These are phyloP conservation scores for Pseudonitzschia multistriata DNA, from an alignment of 108 stramenopile species.

Conservation along the genomic window DNA sequence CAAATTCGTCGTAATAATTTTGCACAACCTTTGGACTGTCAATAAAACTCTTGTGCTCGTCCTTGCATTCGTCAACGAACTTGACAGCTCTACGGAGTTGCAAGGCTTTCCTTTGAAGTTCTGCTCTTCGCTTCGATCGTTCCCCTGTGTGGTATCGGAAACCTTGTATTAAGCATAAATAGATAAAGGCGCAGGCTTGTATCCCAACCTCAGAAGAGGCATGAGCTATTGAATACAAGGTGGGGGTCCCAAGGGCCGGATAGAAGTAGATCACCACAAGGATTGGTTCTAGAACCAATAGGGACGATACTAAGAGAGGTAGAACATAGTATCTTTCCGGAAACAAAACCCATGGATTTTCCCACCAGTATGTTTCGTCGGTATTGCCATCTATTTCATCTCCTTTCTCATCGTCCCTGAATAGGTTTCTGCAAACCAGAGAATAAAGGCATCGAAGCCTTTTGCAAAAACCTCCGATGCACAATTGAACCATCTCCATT, in stretches of 20 bases:
- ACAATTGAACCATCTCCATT: conserved; percentile 35
- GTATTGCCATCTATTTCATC: background rate
- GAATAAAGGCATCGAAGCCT: background rate
- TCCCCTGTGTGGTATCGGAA: conserved; percentile 78
- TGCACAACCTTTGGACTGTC: conserved; percentile 20
- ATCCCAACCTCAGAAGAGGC: conserved; percentile 66
- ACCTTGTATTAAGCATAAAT: conserved; percentile 73
- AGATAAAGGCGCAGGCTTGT: conserved; percentile 67
- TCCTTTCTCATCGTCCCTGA: conserved; percentile 4
- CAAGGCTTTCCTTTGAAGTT: conserved; percentile 63
- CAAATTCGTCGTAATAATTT: conserved; percentile 63
- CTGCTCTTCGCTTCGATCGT: conserved; percentile 46
- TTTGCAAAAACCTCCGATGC: background rate
- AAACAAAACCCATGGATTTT: conserved; percentile 72
- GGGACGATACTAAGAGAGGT: conserved; percentile 52
- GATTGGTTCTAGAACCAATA: conserved; percentile 73
- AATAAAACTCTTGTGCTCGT: background rate
- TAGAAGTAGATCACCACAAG: conserved; percentile 50
- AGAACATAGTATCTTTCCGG: conserved; percentile 78
- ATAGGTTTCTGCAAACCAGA: background rate
- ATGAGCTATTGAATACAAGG: conserved; percentile 52
- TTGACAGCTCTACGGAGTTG: conserved; percentile 58
- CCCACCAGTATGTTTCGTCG: conserved; percentile 56
- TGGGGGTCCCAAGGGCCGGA: conserved; percentile 37
- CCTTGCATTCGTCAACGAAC: conserved; percentile 41